These are phyloP conservation scores for Theobroma cacao DNA, from an alignment of 345 rosid genomes.

Conservation along the genomic window DNA sequence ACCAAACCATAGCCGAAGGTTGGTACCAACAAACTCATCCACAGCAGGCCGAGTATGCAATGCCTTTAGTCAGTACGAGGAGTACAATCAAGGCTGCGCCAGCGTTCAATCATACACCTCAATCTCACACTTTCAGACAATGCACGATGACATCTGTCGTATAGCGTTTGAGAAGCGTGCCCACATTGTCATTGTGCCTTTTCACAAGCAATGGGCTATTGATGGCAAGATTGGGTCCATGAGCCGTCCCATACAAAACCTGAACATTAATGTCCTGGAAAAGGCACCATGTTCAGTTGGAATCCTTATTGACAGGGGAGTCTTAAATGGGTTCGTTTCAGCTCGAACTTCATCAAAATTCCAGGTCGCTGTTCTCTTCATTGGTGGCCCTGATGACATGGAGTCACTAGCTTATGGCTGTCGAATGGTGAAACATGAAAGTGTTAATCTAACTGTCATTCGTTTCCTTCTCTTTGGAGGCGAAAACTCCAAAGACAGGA, in stretches of 20 bases:
- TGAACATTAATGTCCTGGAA: constrained; percentile 37
- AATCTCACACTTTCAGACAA: constrained; percentile 23
- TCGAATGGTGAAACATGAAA: constrained; percentile 30
- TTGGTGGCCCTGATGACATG: constrained; percentile 41
- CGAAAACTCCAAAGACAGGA: constrained; percentile 37
- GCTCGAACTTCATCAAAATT: neutral
- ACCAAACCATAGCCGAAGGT: constrained; percentile 10
- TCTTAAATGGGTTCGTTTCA: neutral
- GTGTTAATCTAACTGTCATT: constrained; percentile 30
- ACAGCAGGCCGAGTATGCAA: constrained; percentile 15
- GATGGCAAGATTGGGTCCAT: constrained; percentile 28
- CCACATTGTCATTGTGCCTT: constrained; percentile 35
- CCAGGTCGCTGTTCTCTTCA: constrained; percentile 33
- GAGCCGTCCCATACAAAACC: constrained; percentile 14
- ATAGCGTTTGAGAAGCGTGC: constrained; percentile 34
- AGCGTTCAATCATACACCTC: constrained; percentile 32
- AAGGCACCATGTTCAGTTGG: constrained; percentile 48
- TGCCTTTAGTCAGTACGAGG: constrained; percentile 28
- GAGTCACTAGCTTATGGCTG: constrained; percentile 37
- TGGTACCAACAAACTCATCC: neutral
- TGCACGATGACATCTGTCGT: constrained; percentile 41
- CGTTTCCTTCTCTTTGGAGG: constrained; percentile 35
- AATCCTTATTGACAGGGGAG: constrained; percentile 36
- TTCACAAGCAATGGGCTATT: constrained; percentile 37
- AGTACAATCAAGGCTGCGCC: constrained; percentile 6